Evolutionary conservation across 1,284 basidiomycete species (phyloP).

Genomic region (Irpex rosettiformis): DNA sequence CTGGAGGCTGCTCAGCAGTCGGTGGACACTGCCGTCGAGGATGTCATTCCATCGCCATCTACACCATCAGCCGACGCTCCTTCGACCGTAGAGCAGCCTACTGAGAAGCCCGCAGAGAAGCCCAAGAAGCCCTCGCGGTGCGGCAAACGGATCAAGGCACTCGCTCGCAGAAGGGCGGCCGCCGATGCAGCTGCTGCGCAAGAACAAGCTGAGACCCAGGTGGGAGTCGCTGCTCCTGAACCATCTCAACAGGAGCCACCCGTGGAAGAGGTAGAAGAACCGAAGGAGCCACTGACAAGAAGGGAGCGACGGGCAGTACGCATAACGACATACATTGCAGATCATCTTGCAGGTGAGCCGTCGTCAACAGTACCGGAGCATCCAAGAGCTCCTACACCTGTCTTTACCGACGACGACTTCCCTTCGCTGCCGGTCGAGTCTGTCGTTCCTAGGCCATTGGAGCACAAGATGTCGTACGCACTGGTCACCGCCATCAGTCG

Average conservation of each 20-base stretch:
- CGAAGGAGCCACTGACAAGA: not conserved
- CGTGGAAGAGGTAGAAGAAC: not conserved
- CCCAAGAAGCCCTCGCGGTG: not conserved
- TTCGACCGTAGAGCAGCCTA: not conserved
- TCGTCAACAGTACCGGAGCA: not conserved
- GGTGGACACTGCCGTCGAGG: not conserved
- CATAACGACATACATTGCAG: not conserved
- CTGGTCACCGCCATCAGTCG: not conserved
- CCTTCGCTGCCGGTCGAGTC: not conserved
- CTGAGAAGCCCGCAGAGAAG: not conserved
- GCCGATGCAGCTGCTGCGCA: too few species aligned
- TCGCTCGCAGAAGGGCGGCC: too few species aligned
- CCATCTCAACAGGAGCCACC: not conserved
- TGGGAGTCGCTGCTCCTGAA: not conserved
- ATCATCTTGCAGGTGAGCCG: not conserved
- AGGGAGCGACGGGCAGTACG: not conserved
- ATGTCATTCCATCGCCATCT: not conserved
- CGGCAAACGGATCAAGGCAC: not conserved
- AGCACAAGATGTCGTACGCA: not conserved
- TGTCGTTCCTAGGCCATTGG: not conserved
- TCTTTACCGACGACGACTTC: not conserved
- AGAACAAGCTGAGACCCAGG: not conserved
- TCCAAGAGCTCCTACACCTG: not conserved
- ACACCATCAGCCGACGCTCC: not conserved
- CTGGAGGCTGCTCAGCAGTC: too few species aligned